phyloP scores from a whole-genome alignment of 23 red algal genomes.

The Gracilaria caudata region DNA sequence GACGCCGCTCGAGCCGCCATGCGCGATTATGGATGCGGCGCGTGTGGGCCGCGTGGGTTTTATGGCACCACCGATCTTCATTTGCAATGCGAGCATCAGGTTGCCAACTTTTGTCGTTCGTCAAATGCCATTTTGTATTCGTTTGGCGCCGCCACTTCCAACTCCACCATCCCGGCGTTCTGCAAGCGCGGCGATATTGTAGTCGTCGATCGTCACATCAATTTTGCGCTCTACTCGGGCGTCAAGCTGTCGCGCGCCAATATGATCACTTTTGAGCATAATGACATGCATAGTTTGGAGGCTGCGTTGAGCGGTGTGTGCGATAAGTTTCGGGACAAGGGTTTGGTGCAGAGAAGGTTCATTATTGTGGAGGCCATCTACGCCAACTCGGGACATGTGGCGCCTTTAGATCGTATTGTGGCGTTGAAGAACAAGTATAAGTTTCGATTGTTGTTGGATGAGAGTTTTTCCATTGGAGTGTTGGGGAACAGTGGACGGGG shows the following conservation, averaged over 20 bases:
- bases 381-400: constrained; percentile 70
- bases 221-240: constrained; percentile 72
- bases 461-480: constrained; percentile 88
- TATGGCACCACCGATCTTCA: constrained; percentile 94
- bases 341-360: constrained; percentile 72
- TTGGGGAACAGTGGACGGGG: constrained; percentile 85
- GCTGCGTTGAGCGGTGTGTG: constrained; percentile 44
- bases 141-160: constrained; percentile 85
- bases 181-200: constrained; percentile 92
- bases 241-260: constrained; percentile 75
- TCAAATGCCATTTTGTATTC: constrained; percentile 88
- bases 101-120: constrained; percentile 74
- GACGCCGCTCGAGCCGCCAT: constrained; percentile 51
- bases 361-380: constrained; percentile 93
- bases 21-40: constrained; percentile 76
- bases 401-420: constrained; percentile 76
- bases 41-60: constrained; percentile 96
- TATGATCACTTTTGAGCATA: constrained; percentile 76
- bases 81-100: constrained; percentile 74
- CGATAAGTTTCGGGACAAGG: constrained; percentile 29
- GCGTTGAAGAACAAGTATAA: constrained; percentile 68
- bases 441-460: constrained; percentile 93
- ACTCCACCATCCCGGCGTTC: constrained; percentile 89
- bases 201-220: constrained; percentile 73
- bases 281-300: constrained; percentile 76